Evolutionary conservation across 208 protist genomes (phyloP), one percentile per base, ranked within the genome.

Genomic region (Tritrichomonas musculus): DNA sequence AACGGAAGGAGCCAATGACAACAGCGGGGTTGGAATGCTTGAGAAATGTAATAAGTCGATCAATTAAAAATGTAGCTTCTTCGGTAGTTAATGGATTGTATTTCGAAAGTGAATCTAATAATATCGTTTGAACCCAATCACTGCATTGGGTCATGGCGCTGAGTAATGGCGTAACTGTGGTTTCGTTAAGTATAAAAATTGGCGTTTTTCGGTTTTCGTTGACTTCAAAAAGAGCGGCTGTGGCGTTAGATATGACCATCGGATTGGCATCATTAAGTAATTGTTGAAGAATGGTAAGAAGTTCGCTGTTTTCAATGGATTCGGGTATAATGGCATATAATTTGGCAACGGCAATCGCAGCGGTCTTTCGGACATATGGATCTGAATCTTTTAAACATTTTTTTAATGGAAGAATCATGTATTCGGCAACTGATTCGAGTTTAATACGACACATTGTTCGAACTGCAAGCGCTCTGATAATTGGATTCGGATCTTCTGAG

Each of bases 111-210:
- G 98, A 94, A 94, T 99, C 98, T 14, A 99, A 95, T 80, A 99
- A 97, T 94, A 97, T 98, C 92, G 99, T 95, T 95, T 99, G 98
- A 11, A 98, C 98, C 99, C 99, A 97, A 95, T 99, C 98, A 11
- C 96, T 99, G 96, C 97, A 98, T 92, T 99, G 97, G 47, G 98
- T 97, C 30, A 99, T 95, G 41, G 98, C 97, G 36, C 97, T 95
- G 17, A 99, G 96, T 1, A 99, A 94, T 75, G 98, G 98, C n/a
- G 97, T 97, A 27, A 98, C 94, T 92, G 95, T 98, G 25, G 95
- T 96, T 80, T 57, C 36, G 53, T 95, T 97, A 60, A 98, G 94
- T 66, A 93, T 92, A 49, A 97, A 96, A 33, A 97, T 92, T n/a
- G 95, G 93, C 25, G 92, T 69, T 0, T 93, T 93, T 25, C 93